Evolutionary conservation across 768 basidiomycete genomes (phyloP), one percentile per base, ranked within the genome.

Genomic region (Daedaleopsis nitida): DNA sequence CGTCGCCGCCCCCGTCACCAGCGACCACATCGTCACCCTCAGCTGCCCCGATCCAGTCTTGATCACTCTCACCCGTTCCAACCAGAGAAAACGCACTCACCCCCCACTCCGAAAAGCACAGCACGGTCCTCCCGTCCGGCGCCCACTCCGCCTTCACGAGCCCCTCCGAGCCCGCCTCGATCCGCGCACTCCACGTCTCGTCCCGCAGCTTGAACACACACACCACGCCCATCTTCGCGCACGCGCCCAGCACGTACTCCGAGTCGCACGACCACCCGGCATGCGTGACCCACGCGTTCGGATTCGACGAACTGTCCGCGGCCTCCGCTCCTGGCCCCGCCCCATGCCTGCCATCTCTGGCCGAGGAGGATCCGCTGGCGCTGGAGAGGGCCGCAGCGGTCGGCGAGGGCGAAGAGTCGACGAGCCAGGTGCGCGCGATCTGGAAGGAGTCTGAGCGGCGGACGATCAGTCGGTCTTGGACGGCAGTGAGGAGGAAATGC

Each of bases 81-180:
- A 32, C 27, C 3, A 32, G 27, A 55, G 1, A 57, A 62, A 42
- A 45, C 34, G 19, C 21, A 84, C 94, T 79, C 77, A 96, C 95
- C 67, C 91, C 92, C 89, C 92, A 92, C 67, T 95, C 91, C 4
- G 93, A 95, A 74, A 95, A 98, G 69, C 92, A 96, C 34, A 97
- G 75, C 5, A 97, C 78, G 16, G 85, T 86, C 39, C 91, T 81
- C 16, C 93, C 93, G 69, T 90, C 91, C 2, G 89, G 91, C 0
- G 90, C 91, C 95, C 95, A 98, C 69, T 96, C 92, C 17, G 89
- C 92, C 69, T 86, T 92, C 19, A 87, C 83, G 52, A 97, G 83
- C 12, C 95, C 89, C 79, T 96, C 95, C 24, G 86, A 81, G 27
- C 91, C 92, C 8, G 88, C 81, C 65, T 94, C 89, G 62, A 94